Evolutionary conservation across 2,329 filamentous ascomycete genomes (phyloP).

Genomic region (Sarocladium kiliense): DNA sequence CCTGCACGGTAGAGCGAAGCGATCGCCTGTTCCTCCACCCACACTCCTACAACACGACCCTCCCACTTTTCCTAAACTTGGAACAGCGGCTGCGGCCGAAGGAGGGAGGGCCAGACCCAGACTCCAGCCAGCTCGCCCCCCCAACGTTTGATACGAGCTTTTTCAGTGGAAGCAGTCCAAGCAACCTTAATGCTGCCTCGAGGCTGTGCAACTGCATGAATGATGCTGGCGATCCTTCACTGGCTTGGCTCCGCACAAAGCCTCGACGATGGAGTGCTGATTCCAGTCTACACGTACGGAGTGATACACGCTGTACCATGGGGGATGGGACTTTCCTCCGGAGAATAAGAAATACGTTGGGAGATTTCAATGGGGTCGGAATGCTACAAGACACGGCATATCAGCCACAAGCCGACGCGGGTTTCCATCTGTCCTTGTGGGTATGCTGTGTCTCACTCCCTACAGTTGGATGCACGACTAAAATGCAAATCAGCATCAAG

Average conservation of each 20-base stretch:
- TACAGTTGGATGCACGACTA: neutral
- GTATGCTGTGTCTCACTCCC: slow-evolving; percentile 1
- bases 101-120: slow-evolving; percentile 2
- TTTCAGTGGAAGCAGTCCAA: neutral
- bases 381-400: neutral
- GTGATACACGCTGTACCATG: too few relatives aligned
- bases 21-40: slow-evolving; percentile 6
- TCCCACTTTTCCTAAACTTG: slow-evolving; percentile 7
- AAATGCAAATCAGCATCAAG: slow-evolving; percentile 2
- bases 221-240: neutral
- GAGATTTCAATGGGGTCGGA: too few relatives aligned
- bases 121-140: neutral
- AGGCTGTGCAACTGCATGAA: slow-evolving; percentile 4
- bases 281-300: too few relatives aligned
- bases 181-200: neutral
- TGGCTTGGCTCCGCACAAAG: neutral
- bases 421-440: neutral
- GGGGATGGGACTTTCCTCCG: too few relatives aligned
- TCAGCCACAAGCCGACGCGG: neutral
- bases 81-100: slow-evolving; percentile 7
- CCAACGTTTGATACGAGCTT: slow-evolving; percentile 2
- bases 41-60: neutral
- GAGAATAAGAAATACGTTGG: too few relatives aligned
- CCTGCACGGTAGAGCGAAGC: slow-evolving; percentile 3
- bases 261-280: too few relatives aligned